Evolutionary conservation across 1,284 basidiomycete genomes (phyloP).

Genomic region (Trametes pubescens): DNA sequence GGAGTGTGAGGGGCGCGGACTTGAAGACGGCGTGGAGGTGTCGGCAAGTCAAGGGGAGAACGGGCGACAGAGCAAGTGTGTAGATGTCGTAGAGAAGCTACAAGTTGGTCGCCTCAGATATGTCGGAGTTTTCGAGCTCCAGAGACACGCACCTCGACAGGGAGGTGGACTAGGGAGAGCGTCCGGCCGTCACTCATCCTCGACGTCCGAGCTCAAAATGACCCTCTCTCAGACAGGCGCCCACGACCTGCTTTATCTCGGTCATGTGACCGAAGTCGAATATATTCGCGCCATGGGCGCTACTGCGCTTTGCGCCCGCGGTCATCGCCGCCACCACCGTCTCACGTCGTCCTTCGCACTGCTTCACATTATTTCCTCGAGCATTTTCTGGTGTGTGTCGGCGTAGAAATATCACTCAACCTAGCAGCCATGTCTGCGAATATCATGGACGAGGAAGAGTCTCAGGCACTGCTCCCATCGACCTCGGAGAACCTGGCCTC

Average conservation of each 20-base stretch:
- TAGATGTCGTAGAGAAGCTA: conserved; percentile 82
- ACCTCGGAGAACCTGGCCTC: conserved; percentile 63
- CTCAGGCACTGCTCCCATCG: conserved; percentile 54
- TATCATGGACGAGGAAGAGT: conserved; percentile 42
- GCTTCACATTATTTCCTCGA: background rate
- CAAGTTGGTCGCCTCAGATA: background rate
- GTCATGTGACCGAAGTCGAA: conserved; percentile 38
- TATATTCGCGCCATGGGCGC: conserved; percentile 9
- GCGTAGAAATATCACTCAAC: background rate
- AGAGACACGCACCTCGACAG: conserved; percentile 27
- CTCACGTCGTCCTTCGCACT: background rate
- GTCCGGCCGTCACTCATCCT: background rate
- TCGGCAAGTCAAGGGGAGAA: conserved; percentile 64
- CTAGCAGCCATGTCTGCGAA: conserved; percentile 4
- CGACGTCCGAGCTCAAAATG: background rate
- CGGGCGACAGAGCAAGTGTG: conserved; percentile 65
- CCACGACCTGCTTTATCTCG: background rate
- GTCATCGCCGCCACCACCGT: background rate
- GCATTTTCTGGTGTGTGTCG: background rate
- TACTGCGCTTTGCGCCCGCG: background rate
- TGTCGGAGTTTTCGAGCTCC: too few relatives aligned
- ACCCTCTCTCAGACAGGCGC: conserved; percentile 34
- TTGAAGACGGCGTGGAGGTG: conserved; percentile 61
- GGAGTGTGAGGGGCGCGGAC: conserved; percentile 57
- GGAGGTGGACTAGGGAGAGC: conserved; percentile 22